These are phyloP conservation scores for Fagus sylvatica DNA, from an alignment of 306 rosid species.

Conservation along the genomic window DNA sequence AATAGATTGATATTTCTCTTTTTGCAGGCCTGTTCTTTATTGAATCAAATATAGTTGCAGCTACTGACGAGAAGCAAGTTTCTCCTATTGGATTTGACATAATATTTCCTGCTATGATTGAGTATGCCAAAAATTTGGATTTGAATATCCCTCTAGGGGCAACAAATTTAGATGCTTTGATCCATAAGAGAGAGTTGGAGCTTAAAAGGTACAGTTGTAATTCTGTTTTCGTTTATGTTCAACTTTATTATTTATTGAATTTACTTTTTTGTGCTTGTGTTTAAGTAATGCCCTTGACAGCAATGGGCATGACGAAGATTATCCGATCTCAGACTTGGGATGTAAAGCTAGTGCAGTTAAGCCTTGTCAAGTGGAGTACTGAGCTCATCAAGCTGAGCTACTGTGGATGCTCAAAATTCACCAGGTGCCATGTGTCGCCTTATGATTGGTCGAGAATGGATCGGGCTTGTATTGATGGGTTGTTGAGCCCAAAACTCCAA, in stretches of 20 bases:
- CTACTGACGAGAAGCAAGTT: constrained; percentile 56
- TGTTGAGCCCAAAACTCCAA: no score
- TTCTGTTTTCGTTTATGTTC: constrained; percentile 2
- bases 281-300: not conserved
- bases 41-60: constrained; percentile 60
- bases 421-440: no score
- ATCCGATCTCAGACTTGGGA: not conserved
- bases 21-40: constrained; percentile 72
- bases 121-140: constrained; percentile 51
- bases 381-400: no score
- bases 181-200: constrained; percentile 56
- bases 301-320: not conserved
- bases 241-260: not conserved
- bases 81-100: constrained; percentile 78
- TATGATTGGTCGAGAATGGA: no score
- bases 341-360: not conserved
- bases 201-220: constrained; percentile 46
- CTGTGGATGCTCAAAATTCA: no score
- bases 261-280: not conserved
- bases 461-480: no score
- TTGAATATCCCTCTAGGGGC: constrained; percentile 50
- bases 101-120: constrained; percentile 65
- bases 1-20: constrained; percentile 10
- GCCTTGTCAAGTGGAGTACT: not conserved
- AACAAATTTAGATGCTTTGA: constrained; percentile 44